Conservation (phyloP, 768 basidiomycete genomes). For the Suillus paluster region DNA sequence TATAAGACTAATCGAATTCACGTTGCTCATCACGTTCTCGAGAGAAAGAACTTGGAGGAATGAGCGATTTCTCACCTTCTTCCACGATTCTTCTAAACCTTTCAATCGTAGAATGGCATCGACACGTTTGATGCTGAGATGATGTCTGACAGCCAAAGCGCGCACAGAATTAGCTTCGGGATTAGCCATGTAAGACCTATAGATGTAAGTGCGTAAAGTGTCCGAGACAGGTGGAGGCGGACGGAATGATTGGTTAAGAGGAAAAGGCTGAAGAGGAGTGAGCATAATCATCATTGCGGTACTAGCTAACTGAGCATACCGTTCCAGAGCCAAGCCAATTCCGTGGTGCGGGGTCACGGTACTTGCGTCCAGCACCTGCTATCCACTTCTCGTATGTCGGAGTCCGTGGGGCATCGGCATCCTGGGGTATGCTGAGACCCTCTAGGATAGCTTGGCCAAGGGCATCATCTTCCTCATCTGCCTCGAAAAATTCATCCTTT, state of each 20-base stretch:
- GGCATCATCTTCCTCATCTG: conserved; percentile 16
- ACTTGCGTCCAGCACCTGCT: conserved; percentile 23
- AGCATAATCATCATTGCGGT: conserved; percentile 2
- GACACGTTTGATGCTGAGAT: conserved; percentile 76
- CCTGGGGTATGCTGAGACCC: conserved; percentile 14
- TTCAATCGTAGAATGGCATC: conserved; percentile 86
- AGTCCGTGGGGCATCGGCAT: conserved; percentile 17
- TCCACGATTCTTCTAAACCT: conserved; percentile 71
- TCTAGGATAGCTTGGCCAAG: conserved; percentile 23
- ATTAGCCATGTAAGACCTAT: conserved; percentile 60
- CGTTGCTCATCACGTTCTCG: conserved; percentile 56
- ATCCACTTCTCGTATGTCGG: conserved; percentile 15
- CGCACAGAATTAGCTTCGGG: conserved; percentile 61
- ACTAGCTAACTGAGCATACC: conserved; percentile 47
- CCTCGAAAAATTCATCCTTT: conserved; percentile 4
- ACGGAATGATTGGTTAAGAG: conserved; percentile 81
- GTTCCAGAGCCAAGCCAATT: conserved; percentile 67
- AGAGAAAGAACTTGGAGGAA: conserved; percentile 8
- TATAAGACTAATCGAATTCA: conserved; percentile 95
- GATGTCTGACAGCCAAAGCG: conserved; percentile 60
- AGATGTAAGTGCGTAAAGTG: conserved; percentile 57
- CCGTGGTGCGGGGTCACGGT: conserved; percentile 42
- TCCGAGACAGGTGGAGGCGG: conserved; percentile 82
- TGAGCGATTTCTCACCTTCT: conserved; percentile 57
- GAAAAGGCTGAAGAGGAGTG: conserved; percentile 66